Percentiles rank a stretch among this genome's conserved stretches.
Conservation (phyloP, 2,329 filamentous ascomycete genomes). For the Ceratocystis variospora region DNA sequence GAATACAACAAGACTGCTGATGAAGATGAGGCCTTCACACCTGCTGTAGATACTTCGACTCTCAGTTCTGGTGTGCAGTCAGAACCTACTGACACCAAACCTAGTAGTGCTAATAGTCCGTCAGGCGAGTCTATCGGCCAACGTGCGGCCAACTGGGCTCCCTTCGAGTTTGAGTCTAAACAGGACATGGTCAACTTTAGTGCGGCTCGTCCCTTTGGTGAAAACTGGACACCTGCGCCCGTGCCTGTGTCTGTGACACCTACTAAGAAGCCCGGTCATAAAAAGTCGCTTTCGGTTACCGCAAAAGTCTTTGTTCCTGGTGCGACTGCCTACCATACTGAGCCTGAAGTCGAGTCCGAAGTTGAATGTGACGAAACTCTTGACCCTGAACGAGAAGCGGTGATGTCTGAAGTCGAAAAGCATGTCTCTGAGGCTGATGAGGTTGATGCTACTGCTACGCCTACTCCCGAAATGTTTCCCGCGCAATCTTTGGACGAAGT, state of each 20-base stretch:
- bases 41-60: slow-evolving; percentile 36
- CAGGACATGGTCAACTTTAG: slow-evolving; percentile 38
- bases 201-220: slow-evolving; percentile 37
- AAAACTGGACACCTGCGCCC: slow-evolving; percentile 34
- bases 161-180: slow-evolving; percentile 45
- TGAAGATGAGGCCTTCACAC: slow-evolving; percentile 27
- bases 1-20: slow-evolving; percentile 23
- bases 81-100: slow-evolving; percentile 41
- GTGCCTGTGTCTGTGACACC: not conserved
- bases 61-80: slow-evolving; percentile 38
- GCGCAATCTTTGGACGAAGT: not conserved
- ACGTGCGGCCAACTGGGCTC: slow-evolving; percentile 39
- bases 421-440: not conserved
- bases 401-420: not conserved
- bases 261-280: slow-evolving; percentile 23
- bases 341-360: slow-evolving; percentile 20
- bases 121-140: slow-evolving; percentile 40
- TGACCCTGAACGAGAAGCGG: slow-evolving; percentile 13
- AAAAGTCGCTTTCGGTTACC: slow-evolving; percentile 52
- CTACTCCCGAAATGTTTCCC: slow-evolving; percentile 20
- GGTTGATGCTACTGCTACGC: slow-evolving; percentile 17
- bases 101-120: slow-evolving; percentile 37
- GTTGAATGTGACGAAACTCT: slow-evolving; percentile 21
- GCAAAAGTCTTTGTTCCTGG: slow-evolving; percentile 54
- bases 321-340: slow-evolving; percentile 24